These are phyloP conservation scores for Acacia pycnantha DNA, from an alignment of 331 rosid species.

Conservation along the genomic window DNA sequence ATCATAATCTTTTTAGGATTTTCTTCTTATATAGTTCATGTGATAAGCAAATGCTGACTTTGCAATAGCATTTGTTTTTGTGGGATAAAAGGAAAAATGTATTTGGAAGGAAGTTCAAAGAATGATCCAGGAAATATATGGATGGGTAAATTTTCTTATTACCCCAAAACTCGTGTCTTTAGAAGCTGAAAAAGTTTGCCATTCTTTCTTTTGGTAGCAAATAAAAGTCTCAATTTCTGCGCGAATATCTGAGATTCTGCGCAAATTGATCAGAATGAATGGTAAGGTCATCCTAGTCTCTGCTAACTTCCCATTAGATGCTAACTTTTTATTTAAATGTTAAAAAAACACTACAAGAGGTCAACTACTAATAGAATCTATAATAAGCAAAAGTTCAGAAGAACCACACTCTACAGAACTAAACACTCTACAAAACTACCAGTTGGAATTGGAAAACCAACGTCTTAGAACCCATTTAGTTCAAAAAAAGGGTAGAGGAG, in stretches of 20 bases:
- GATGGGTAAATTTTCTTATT: conserved; percentile 1
- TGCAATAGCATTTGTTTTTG: conserved; percentile 1
- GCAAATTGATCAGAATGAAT: no score
- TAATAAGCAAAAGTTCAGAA: not conserved
- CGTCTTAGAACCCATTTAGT: no score
- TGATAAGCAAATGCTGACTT: not conserved
- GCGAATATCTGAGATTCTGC: not conserved
- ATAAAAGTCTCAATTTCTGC: no score
- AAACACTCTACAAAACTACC: no score
- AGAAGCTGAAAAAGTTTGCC: not conserved
- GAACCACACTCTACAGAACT: no score
- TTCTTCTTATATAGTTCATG: conserved; percentile 2
- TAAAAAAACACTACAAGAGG: no score
- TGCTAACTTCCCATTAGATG: no score
- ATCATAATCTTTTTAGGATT: conserved; percentile 16
- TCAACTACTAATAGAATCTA: no score
- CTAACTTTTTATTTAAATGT: no score
- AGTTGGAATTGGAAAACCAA: not conserved
- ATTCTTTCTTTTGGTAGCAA: no score
- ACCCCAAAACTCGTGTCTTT: not conserved
- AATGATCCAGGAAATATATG: not conserved
- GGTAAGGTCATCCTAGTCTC: no score
- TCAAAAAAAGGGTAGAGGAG: no score
- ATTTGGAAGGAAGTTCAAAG: not conserved
- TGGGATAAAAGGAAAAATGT: not conserved